phyloP scores from a whole-genome alignment of 768 basidiomycete species.

The Pulveroboletus sp. region DNA sequence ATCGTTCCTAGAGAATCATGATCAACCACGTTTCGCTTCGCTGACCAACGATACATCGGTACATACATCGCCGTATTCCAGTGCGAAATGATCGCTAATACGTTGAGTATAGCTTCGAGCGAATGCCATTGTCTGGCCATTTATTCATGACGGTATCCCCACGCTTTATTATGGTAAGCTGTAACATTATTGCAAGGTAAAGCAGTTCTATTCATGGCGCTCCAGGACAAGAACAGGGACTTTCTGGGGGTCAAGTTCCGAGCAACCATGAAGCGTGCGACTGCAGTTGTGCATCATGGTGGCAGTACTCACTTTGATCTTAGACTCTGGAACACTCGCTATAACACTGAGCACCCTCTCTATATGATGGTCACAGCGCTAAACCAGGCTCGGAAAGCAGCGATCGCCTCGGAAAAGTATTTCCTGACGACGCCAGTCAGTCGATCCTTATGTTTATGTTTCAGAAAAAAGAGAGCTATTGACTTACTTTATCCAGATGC shows the following conservation, averaged over 20 bases:
- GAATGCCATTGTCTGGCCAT: constrained; percentile 50
- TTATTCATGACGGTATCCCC: constrained; percentile 49
- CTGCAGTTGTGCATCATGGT: background rate
- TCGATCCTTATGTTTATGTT: background rate
- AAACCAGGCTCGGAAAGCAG: constrained; percentile 52
- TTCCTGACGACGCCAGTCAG: constrained; percentile 49
- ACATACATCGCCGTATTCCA: constrained; percentile 8
- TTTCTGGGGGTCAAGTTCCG: constrained; percentile 42
- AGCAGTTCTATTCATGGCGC: background rate
- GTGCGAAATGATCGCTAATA: background rate
- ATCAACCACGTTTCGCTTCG: constrained; percentile 47
- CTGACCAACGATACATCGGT: constrained; percentile 41
- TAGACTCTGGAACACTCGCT: constrained; percentile 61
- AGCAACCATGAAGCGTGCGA: constrained; percentile 49
- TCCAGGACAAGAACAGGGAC: constrained; percentile 48
- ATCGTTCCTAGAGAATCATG: constrained; percentile 54
- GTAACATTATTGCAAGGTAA: background rate
- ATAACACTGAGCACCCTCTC: constrained; percentile 46
- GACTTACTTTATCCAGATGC: constrained; percentile 34
- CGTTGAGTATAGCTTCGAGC: constrained; percentile 31
- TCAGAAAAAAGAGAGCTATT: background rate
- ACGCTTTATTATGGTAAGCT: constrained; percentile 45
- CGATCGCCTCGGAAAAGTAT: constrained; percentile 38
- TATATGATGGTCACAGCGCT: constrained; percentile 43
- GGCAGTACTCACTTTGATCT: constrained; percentile 4